phyloP scores from a whole-genome alignment of 2,329 filamentous ascomycete genomes.

The Boeremia lycopersici region DNA sequence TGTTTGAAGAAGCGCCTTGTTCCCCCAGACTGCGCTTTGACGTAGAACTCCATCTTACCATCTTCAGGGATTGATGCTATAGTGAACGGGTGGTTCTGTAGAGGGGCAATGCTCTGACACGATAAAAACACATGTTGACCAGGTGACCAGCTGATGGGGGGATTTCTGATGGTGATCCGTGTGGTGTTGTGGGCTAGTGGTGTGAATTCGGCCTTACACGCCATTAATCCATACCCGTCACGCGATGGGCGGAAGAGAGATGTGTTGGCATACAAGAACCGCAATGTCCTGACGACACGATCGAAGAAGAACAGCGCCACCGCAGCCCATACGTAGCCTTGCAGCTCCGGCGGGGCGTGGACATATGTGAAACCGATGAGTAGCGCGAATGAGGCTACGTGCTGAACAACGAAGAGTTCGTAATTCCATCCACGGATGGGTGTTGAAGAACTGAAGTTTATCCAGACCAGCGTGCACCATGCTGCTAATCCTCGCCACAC shows the following conservation, averaged over 20 bases:
- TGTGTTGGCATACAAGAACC: conserved; percentile 48
- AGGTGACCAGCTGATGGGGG: conserved; percentile 63
- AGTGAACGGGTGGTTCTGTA: conserved; percentile 70
- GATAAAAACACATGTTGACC: conserved; percentile 69
- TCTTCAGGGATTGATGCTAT: conserved; percentile 64
- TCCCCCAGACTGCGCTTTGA: conserved; percentile 60
- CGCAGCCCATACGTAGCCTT: conserved; percentile 70
- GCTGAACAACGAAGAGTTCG: conserved; percentile 73
- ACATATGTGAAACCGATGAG: conserved; percentile 68
- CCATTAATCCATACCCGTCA: conserved; percentile 36
- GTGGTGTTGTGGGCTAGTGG: conserved; percentile 62
- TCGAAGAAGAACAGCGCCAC: conserved; percentile 68
- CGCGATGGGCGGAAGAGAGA: conserved; percentile 48
- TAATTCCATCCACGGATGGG: conserved; percentile 71
- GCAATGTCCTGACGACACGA: conserved; percentile 56
- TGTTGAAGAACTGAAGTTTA: conserved; percentile 65
- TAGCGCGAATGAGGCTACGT: conserved; percentile 65
- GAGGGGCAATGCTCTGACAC: conserved; percentile 60
- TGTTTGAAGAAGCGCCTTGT: conserved; percentile 59
- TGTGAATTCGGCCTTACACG: conserved; percentile 49
- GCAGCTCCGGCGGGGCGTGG: conserved; percentile 66
- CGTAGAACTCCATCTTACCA: conserved; percentile 61
- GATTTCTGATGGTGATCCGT: conserved; percentile 61
- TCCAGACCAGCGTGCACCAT: conserved; percentile 71
- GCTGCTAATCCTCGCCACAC: conserved; percentile 71